Evolutionary conservation across 2,329 filamentous ascomycete genomes (phyloP).

Genomic region (Arthrobotrys megalospora): DNA sequence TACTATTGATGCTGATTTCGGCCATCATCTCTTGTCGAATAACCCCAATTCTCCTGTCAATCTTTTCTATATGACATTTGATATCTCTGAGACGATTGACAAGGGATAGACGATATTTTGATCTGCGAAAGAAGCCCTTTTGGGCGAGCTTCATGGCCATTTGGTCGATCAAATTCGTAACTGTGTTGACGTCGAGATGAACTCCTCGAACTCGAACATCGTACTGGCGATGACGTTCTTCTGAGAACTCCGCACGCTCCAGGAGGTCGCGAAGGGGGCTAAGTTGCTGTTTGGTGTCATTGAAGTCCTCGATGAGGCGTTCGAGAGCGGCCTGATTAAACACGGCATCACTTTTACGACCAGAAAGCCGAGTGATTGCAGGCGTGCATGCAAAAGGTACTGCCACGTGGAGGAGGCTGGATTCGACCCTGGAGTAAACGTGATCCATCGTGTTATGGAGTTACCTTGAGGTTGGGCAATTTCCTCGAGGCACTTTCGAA

Average conservation of each 20-base stretch:
- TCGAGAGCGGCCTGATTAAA: background rate
- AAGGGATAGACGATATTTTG: conserved; percentile 19
- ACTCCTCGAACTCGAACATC: background rate
- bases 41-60: background rate
- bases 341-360: background rate
- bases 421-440: background rate
- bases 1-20: background rate
- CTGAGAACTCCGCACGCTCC: conserved; percentile 7
- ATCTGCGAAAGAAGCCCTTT: conserved; percentile 15
- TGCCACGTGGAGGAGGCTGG: background rate
- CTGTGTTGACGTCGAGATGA: conserved; percentile 14
- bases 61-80: background rate
- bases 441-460: background rate
- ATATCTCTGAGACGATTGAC: background rate
- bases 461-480: too few species aligned
- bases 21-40: conserved; percentile 38
- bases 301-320: conserved; percentile 22
- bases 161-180: conserved; percentile 30
- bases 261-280: conserved; percentile 17
- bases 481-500: too few species aligned
- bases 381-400: conserved; percentile 5
- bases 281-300: conserved; percentile 25
- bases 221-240: conserved; percentile 5
- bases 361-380: conserved; percentile 2
- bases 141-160: conserved; percentile 26